Base-by-base conservation (phyloP, 768 basidiomycete species). In the Crepidotus variabilis region DNA sequence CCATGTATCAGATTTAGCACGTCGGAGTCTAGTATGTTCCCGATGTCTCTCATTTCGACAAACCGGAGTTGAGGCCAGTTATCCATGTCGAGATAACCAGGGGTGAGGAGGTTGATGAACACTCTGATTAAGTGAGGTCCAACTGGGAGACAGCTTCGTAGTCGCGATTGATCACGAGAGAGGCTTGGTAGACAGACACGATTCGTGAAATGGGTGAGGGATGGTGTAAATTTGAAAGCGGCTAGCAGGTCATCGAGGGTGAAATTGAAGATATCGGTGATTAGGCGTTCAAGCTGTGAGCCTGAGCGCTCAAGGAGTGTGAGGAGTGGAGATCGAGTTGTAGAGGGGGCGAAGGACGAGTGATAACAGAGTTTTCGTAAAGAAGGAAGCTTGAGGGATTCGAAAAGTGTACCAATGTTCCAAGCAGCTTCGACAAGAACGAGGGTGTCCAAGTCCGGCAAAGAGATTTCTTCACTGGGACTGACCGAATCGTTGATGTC, bases 381-480 rank as follows among this genome's bases (percentile, higher is more conserved):
- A 11, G 57, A 46, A 10, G 61, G 61, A 14, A 63, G 43, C 20
- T 60, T 22, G 1, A 57, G 47, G 20, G 21, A 36, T 28, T 56
- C 47, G 46, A 63, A 53, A 2, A 63, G 52, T 9, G 51, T 47
- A 1, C 16, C 54, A 6, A 60, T 22, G 11, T 36, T 8, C 5
- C 20, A 24, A 0, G 57, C 52, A 0, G 46, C 49, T 43, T 60
- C 59, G 10, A 58, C 21, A 6, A 63, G 43, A 3, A 46, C 48
- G n/a, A 63, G 34, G 11, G 59, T 58, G 34, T 60, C 34, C 18
- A 63, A 54, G 28, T 58, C 28, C 0, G 54, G 54, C 24, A 63
- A 57, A 10, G 20, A 24, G 10, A 45, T 21, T 22, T 49, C 58
- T n/a, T 16, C 14, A 13, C n/a, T 21, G 5, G 54, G 51, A 35